These are phyloP conservation scores for Pilasporangium apinafurcum DNA, from an alignment of 352 stramenopile species.

Conservation along the genomic window DNA sequence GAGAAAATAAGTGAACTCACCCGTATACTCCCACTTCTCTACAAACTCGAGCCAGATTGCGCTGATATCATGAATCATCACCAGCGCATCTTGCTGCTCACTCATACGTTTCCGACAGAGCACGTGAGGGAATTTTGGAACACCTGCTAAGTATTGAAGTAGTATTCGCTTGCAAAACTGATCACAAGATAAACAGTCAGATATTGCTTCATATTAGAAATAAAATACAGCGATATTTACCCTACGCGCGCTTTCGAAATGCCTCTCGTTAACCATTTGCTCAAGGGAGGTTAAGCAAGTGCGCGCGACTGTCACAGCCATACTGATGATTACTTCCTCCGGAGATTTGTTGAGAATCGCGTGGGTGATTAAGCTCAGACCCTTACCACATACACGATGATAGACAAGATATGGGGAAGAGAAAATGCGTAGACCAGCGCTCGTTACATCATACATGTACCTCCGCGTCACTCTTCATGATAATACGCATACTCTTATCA, in stretches of 20 bases:
- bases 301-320: constrained; percentile 41
- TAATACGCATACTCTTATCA: constrained; percentile 19
- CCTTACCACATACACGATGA: constrained; percentile 9
- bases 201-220: not conserved
- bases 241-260: constrained; percentile 47
- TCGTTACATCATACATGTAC: too few species aligned
- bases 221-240: constrained; percentile 13
- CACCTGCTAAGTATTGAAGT: constrained; percentile 45
- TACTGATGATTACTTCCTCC: constrained; percentile 42
- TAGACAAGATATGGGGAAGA: not conserved
- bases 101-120: constrained; percentile 21
- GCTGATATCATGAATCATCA: constrained; percentile 14
- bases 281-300: constrained; percentile 12
- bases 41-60: constrained; percentile 38
- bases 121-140: constrained; percentile 54
- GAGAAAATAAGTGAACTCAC: constrained; percentile 5
- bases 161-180: constrained; percentile 44
- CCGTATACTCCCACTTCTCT: constrained; percentile 63
- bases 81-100: constrained; percentile 2
- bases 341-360: constrained; percentile 31
- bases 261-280: constrained; percentile 19
- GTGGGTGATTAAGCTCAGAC: constrained; percentile 29
- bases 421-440: too few species aligned
- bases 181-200: not conserved
- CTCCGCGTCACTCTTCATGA: constrained; percentile 40